Evolutionary conservation across 2,329 filamentous ascomycete species (phyloP).

Genomic region (Blastomyces parvus): DNA sequence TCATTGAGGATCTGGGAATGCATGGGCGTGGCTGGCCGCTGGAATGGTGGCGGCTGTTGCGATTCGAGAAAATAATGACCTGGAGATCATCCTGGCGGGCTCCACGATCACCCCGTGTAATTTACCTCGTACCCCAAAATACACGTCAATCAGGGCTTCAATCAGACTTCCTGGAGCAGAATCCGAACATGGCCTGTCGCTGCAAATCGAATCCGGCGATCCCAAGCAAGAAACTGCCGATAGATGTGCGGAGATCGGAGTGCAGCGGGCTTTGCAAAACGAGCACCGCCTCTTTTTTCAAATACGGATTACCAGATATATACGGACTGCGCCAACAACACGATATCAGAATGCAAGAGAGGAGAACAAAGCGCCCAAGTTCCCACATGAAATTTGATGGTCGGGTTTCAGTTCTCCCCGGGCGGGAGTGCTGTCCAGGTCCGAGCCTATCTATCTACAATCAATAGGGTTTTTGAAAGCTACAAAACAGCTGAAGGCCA

Average conservation of each 20-base stretch:
- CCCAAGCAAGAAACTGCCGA: not conserved
- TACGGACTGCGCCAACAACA: not conserved
- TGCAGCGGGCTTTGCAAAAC: not conserved
- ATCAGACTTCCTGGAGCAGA: too few species aligned
- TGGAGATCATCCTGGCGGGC: not conserved
- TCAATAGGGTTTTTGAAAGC: not conserved
- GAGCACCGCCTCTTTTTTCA: not conserved
- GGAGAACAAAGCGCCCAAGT: not conserved
- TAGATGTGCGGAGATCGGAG: not conserved
- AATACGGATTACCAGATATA: not conserved
- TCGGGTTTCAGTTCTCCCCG: too few species aligned
- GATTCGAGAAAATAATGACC: not conserved
- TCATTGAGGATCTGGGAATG: not conserved
- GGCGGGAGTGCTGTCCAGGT: too few species aligned
- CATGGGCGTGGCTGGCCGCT: too few species aligned
- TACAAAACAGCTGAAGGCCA: not conserved
- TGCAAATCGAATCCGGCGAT: slow-evolving; percentile 1
- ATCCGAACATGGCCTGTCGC: not conserved
- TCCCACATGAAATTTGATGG: not conserved
- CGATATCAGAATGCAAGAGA: not conserved
- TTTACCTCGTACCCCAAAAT: not conserved
- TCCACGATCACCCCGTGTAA: not conserved
- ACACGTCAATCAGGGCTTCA: not conserved
- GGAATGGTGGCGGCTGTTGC: not conserved
- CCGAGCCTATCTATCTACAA: too few species aligned